These are phyloP conservation scores for Aspergillus hancockii DNA, from an alignment of 495 filamentous ascomycete species.

Conservation along the genomic window DNA sequence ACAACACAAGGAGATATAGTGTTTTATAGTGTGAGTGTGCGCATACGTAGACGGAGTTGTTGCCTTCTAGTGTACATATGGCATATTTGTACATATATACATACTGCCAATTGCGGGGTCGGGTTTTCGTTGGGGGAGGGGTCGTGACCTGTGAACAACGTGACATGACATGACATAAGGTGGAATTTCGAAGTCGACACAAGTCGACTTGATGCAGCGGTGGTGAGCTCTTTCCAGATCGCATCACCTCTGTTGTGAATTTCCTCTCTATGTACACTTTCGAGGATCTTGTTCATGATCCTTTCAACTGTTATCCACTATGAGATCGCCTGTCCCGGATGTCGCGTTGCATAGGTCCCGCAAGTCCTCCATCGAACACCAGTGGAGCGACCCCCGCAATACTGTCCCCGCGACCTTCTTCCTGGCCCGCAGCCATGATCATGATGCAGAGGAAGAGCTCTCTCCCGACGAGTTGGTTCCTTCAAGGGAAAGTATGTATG, in stretches of 20 bases:
- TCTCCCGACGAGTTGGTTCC: slow-evolving; percentile 24
- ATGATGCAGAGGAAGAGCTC: slow-evolving; percentile 31
- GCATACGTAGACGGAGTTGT: too few species aligned
- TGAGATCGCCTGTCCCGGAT: slow-evolving; percentile 46
- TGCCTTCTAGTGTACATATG: too few species aligned
- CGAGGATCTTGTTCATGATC: background rate
- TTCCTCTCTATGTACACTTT: slow-evolving; percentile 10
- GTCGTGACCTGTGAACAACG: slow-evolving; percentile 12
- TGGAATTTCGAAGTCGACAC: background rate
- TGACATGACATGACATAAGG: slow-evolving; percentile 21
- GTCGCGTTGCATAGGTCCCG: slow-evolving; percentile 27
- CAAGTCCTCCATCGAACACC: slow-evolving; percentile 40
- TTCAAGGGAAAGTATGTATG: slow-evolving; percentile 52
- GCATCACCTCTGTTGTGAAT: background rate
- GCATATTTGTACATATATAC: too few species aligned
- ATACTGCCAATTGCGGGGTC: background rate
- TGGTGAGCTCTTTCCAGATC: background rate
- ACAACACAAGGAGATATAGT: too few species aligned
- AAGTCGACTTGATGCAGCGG: background rate
- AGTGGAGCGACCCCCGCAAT: slow-evolving; percentile 42
- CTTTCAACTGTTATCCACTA: slow-evolving; percentile 21
- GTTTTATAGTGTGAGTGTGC: too few species aligned
- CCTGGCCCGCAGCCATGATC: slow-evolving; percentile 35
- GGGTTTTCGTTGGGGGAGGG: slow-evolving; percentile 5
- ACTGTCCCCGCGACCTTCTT: slow-evolving; percentile 50